Conservation (phyloP, 352 stramenopile species). For the Pythium rishiriense region DNA sequence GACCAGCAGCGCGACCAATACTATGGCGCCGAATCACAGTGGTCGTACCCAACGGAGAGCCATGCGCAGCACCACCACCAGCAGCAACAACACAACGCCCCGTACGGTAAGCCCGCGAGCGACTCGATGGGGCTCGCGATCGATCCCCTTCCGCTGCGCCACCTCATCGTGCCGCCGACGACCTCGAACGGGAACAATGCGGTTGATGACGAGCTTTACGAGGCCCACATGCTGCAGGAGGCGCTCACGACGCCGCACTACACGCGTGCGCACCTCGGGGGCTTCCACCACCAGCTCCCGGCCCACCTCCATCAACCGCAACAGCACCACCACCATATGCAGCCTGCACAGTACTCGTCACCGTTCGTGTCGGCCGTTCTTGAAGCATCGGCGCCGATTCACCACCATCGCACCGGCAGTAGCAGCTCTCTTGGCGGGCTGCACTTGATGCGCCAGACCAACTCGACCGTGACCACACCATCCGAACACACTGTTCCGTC, state of each 20-base stretch:
- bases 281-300: conserved; percentile 24
- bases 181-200: conserved; percentile 1
- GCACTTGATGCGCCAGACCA: conserved; percentile 7
- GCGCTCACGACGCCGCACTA: conserved; percentile 30
- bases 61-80: conserved; percentile 10
- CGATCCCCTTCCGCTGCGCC: conserved; percentile 24
- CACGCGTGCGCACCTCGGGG: conserved; percentile 10
- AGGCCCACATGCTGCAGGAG: conserved; percentile 39
- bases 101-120: conserved; percentile 18
- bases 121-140: conserved; percentile 22
- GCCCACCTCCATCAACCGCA: conserved; percentile 7
- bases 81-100: conserved; percentile 5
- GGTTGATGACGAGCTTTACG: conserved; percentile 35
- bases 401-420: conserved; percentile 15
- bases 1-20: conserved; percentile 9
- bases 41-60: conserved; percentile 17
- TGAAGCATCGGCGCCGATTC: conserved; percentile 21
- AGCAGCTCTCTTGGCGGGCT: conserved; percentile 1
- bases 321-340: conserved; percentile 5
- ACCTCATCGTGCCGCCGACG: conserved; percentile 15
- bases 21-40: conserved; percentile 17
- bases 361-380: conserved; percentile 29
- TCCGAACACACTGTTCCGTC: conserved; percentile 22
- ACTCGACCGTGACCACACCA: conserved; percentile 15
- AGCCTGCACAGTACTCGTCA: conserved; percentile 18